Evolutionary conservation across 371 early-diverging fungal species (phyloP).

Genomic region (Mucor mucedo): DNA sequence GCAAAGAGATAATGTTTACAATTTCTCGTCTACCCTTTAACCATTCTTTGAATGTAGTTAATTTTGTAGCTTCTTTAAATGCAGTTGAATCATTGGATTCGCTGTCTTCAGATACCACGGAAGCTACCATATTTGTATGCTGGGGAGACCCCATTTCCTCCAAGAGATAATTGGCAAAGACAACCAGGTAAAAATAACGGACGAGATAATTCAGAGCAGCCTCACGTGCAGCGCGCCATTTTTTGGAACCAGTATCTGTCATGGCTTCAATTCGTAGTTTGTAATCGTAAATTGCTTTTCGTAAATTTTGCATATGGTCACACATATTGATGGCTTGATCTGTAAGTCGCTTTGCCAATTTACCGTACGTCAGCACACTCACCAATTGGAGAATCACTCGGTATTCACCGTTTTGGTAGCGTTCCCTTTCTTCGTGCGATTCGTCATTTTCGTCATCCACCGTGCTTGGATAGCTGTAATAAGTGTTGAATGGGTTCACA

Average conservation of each 20-base stretch:
- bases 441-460: slow-evolving; percentile 35
- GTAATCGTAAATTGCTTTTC: slow-evolving; percentile 72
- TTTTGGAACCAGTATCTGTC: slow-evolving; percentile 49
- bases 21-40: slow-evolving; percentile 59
- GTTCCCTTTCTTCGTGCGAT: slow-evolving; percentile 45
- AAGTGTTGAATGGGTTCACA: neutral
- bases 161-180: slow-evolving; percentile 74
- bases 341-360: slow-evolving; percentile 71
- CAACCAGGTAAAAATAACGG: slow-evolving; percentile 75
- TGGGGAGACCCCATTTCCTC: slow-evolving; percentile 53
- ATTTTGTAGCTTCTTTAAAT: slow-evolving; percentile 45
- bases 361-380: slow-evolving; percentile 68
- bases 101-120: slow-evolving; percentile 5
- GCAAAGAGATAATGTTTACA: slow-evolving; percentile 50
- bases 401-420: slow-evolving; percentile 69
- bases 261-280: slow-evolving; percentile 62
- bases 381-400: slow-evolving; percentile 70
- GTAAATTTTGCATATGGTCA: slow-evolving; percentile 80
- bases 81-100: slow-evolving; percentile 4
- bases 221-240: slow-evolving; percentile 50
- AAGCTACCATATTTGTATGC: neutral
- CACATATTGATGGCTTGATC: slow-evolving; percentile 75
- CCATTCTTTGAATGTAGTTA: slow-evolving; percentile 57
- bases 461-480: neutral
- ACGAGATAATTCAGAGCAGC: slow-evolving; percentile 68